phyloP scores from a whole-genome alignment of 1,284 basidiomycete species.

The Cystobasidium sp. region DNA sequence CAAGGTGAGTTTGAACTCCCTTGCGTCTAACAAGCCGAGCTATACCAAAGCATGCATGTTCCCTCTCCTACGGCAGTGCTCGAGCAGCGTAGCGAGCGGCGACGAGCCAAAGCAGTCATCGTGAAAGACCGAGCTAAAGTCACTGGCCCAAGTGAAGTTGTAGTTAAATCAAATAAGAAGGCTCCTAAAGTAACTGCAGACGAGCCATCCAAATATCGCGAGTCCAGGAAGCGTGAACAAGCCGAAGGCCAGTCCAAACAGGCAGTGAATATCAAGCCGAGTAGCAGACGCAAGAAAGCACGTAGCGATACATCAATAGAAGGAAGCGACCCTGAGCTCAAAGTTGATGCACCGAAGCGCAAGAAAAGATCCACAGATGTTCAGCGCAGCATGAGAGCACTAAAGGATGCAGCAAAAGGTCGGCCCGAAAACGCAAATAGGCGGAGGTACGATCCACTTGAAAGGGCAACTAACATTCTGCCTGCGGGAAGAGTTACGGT shows the following conservation, averaged over 20 bases:
- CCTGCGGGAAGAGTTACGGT: conserved; percentile 24
- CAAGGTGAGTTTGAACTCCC: too few species aligned
- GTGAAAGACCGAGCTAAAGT: conserved; percentile 32
- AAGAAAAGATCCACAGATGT: conserved; percentile 1
- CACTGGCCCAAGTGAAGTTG: background rate
- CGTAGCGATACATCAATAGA: background rate
- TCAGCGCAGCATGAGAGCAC: conserved; percentile 1
- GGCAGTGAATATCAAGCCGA: background rate
- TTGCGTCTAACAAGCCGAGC: too few species aligned
- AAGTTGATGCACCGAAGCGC: background rate
- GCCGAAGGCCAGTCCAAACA: background rate
- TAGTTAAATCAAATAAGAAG: conserved; percentile 8
- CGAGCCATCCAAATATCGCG: conserved; percentile 2
- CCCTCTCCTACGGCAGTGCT: conserved; percentile 3
- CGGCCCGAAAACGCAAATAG: background rate
- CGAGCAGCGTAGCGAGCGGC: conserved; percentile 18
- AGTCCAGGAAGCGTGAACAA: background rate
- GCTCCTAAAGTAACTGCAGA: background rate
- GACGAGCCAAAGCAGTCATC: conserved; percentile 35
- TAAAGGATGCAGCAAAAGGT: conserved; percentile 6
- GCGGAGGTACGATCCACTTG: conserved; percentile 19
- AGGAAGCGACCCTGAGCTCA: background rate
- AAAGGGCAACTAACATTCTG: conserved; percentile 33
- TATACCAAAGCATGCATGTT: background rate
- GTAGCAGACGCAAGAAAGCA: background rate